Evolutionary conservation across 2,329 filamentous ascomycete species (phyloP).

Genomic region (Aureobasidium sp.): DNA sequence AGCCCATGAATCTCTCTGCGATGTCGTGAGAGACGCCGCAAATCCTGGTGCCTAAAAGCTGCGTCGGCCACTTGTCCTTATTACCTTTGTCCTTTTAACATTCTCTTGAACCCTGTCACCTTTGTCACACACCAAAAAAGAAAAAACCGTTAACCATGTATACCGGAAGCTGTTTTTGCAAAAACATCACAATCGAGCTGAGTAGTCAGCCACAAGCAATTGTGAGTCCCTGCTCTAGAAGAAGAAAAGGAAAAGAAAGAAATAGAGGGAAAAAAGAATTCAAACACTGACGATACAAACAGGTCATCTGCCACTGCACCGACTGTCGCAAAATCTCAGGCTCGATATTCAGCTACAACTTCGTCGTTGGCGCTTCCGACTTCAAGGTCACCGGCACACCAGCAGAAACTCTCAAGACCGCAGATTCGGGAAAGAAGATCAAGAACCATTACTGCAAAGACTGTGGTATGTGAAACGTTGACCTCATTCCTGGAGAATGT

Average conservation of each 20-base stretch:
- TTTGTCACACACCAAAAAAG: background rate
- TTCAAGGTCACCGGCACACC: conserved; percentile 43
- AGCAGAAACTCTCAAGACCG: conserved; percentile 41
- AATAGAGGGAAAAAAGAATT: conserved; percentile 12
- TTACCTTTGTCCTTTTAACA: background rate
- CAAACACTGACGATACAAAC: background rate
- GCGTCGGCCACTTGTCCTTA: background rate
- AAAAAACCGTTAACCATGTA: conserved; percentile 22
- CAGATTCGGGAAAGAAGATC: conserved; percentile 45
- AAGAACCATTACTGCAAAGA: conserved; percentile 50
- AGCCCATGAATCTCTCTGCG: background rate
- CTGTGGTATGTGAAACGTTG: conserved; percentile 44
- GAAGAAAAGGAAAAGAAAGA: background rate
- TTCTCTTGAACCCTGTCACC: background rate
- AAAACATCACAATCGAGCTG: conserved; percentile 39
- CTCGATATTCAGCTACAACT: conserved; percentile 43
- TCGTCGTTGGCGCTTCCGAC: conserved; percentile 33
- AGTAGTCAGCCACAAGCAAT: conserved; percentile 38
- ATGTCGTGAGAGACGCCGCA: background rate
- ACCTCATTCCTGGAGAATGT: too few species aligned
- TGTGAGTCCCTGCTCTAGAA: conserved; percentile 29
- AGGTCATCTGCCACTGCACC: conserved; percentile 49
- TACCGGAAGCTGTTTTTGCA: conserved; percentile 41
- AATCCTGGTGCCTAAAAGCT: background rate
- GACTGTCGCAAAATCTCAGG: conserved; percentile 41